phyloP scores from a whole-genome alignment of 2,329 filamentous ascomycete genomes.

The Colletotrichum australisinense region DNA sequence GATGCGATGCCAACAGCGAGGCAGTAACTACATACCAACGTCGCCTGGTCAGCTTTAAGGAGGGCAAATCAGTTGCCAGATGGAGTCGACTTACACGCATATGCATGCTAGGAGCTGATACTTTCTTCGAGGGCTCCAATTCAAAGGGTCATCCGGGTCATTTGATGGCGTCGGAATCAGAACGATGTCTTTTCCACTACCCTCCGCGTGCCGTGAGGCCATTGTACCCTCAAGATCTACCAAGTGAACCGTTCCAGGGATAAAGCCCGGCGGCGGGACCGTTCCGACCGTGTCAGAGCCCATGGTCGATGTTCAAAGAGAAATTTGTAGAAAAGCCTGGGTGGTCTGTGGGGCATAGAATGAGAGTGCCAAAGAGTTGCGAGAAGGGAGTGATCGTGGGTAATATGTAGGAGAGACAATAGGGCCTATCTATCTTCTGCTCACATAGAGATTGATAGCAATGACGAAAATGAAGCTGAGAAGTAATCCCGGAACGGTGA shows the following conservation, averaged over 20 bases:
- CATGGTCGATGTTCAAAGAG: background rate
- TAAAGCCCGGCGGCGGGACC: background rate
- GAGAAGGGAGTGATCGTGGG: background rate
- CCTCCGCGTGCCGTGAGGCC: background rate
- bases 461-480: background rate
- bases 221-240: background rate
- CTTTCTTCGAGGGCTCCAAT: constrained; percentile 40
- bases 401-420: background rate
- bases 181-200: constrained; percentile 36
- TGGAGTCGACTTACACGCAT: constrained; percentile 19
- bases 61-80: background rate
- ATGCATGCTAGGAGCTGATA: constrained; percentile 37
- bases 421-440: background rate
- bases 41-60: background rate
- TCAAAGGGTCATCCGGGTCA: constrained; percentile 43
- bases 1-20: constrained; percentile 48
- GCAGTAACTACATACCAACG: constrained; percentile 28
- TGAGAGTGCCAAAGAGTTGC: background rate
- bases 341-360: background rate
- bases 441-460: background rate
- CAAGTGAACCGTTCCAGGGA: background rate
- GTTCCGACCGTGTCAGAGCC: background rate
- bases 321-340: background rate
- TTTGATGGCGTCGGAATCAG: constrained; percentile 40
- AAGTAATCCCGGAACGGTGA: background rate